A percentile compares a stretch with the other conserved stretches of the same genome.
Evolutionary conservation across 441 rosid species (phyloP).

Genomic region (Gossypium gossypioides): DNA sequence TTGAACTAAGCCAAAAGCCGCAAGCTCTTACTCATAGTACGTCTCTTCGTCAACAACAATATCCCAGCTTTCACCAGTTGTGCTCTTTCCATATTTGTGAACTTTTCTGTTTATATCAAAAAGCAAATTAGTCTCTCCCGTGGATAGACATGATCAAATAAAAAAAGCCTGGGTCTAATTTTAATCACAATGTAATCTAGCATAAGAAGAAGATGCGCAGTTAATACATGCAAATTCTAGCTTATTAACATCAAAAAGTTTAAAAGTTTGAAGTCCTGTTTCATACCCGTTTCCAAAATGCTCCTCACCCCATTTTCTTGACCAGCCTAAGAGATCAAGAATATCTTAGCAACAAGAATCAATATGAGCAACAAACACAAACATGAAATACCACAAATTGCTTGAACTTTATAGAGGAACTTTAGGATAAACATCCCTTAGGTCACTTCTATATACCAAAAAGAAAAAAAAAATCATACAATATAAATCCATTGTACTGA

Average conservation of each 20-base stretch:
- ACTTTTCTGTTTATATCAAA: slow-evolving; percentile 51
- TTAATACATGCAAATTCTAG: background rate
- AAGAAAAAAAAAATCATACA: background rate
- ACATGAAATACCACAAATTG: background rate
- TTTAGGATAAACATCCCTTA: background rate
- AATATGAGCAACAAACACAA: background rate
- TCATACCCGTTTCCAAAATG: slow-evolving; percentile 91
- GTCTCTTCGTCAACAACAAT: slow-evolving; percentile 93
- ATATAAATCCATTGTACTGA: background rate
- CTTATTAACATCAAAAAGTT: background rate
- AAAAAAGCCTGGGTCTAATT: background rate
- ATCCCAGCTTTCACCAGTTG: slow-evolving; percentile 97
- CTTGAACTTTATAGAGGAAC: background rate
- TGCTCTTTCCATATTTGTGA: slow-evolving; percentile 93
- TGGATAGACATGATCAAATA: background rate
- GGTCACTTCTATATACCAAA: background rate
- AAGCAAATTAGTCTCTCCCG: background rate
- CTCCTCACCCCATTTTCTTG: slow-evolving; percentile 98
- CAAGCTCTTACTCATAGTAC: slow-evolving; percentile 64
- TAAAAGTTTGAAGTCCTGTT: slow-evolving; percentile 1
- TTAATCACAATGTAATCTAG: background rate
- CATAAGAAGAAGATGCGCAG: background rate
- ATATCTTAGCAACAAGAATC: background rate
- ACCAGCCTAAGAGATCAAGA: slow-evolving; percentile 57
- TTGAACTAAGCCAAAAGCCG: background rate